Percentiles rank a stretch among this genome's conserved stretches.
phyloP scores from a whole-genome alignment of 805 yeast species.

The Candida coquimbonensis region DNA sequence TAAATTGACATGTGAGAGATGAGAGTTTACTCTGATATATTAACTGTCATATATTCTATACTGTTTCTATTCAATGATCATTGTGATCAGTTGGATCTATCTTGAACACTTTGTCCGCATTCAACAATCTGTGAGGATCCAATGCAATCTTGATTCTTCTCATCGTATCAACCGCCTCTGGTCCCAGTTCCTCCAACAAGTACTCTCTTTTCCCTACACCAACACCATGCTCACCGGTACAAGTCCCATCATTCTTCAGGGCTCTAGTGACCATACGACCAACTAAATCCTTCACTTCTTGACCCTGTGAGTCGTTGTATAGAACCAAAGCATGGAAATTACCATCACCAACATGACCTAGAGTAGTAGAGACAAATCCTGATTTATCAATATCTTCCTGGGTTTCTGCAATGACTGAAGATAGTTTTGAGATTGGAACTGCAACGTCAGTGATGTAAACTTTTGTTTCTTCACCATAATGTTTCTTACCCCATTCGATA shows the following conservation, averaged over 20 bases:
- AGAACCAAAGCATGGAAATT: slow-evolving; percentile 67
- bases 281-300: slow-evolving; percentile 42
- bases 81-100: slow-evolving; percentile 41
- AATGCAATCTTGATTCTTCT: slow-evolving; percentile 62
- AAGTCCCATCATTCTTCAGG: slow-evolving; percentile 67
- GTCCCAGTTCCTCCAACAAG: slow-evolving; percentile 58
- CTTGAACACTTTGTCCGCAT: slow-evolving; percentile 73
- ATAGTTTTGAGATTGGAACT: slow-evolving; percentile 65
- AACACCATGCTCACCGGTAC: slow-evolving; percentile 85
- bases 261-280: slow-evolving; percentile 61
- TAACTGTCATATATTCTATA: no score
- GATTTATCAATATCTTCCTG: slow-evolving; percentile 49
- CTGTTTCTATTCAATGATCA: no score
- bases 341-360: slow-evolving; percentile 84
- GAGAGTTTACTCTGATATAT: no score
- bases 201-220: slow-evolving; percentile 71
- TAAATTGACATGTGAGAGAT: no score
- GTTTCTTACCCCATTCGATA: slow-evolving; percentile 54
- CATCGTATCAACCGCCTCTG: slow-evolving; percentile 63
- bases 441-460: slow-evolving; percentile 79
- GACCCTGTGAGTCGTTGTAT: slow-evolving; percentile 44
- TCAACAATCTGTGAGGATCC: slow-evolving; percentile 67
- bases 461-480: slow-evolving; percentile 39
- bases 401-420: slow-evolving; percentile 55
- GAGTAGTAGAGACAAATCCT: slow-evolving; percentile 49